Percentiles rank a stretch among this genome's conserved stretches.
Evolutionary conservation across 2,329 filamentous ascomycete genomes (phyloP).

Genomic region (Aspergillus luchuensis): DNA sequence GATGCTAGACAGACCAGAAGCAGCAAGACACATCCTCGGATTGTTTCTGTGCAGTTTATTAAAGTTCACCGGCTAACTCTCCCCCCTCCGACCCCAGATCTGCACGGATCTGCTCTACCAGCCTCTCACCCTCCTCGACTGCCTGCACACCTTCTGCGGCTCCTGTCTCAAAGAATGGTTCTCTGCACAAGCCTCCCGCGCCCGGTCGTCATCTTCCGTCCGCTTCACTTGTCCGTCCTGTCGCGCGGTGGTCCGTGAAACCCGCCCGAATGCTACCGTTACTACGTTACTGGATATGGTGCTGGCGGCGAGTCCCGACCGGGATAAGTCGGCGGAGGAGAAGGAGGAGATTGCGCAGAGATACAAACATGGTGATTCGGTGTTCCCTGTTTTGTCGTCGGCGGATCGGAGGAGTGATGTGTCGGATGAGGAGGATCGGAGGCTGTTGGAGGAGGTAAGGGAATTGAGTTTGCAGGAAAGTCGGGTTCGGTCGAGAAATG

Average conservation of each 20-base stretch:
- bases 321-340: constrained; percentile 69
- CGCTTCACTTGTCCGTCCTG: constrained; percentile 91
- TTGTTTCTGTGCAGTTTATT: too few relatives aligned
- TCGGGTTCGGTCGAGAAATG: constrained; percentile 25
- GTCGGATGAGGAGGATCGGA: constrained; percentile 64
- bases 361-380: constrained; percentile 79
- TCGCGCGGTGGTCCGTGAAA: constrained; percentile 81
- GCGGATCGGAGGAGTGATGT: constrained; percentile 41
- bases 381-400: constrained; percentile 64
- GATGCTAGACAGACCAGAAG: too few relatives aligned
- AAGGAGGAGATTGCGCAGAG: constrained; percentile 72
- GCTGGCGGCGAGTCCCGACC: constrained; percentile 74
- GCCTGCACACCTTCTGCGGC: constrained; percentile 93
- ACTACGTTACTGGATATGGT: constrained; percentile 89
- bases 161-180: constrained; percentile 98
- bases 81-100: constrained; percentile 61
- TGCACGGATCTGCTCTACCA: constrained; percentile 94
- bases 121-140: constrained; percentile 87
- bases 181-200: constrained; percentile 68
- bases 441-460: constrained; percentile 70
- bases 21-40: background rate
- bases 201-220: constrained; percentile 43
- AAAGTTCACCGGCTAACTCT: too few relatives aligned
- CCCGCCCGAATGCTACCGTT: constrained; percentile 86
- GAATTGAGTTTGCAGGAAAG: constrained; percentile 67